phyloP scores from a whole-genome alignment of 2,329 filamentous ascomycete genomes.

The Aspergillus neoniger region DNA sequence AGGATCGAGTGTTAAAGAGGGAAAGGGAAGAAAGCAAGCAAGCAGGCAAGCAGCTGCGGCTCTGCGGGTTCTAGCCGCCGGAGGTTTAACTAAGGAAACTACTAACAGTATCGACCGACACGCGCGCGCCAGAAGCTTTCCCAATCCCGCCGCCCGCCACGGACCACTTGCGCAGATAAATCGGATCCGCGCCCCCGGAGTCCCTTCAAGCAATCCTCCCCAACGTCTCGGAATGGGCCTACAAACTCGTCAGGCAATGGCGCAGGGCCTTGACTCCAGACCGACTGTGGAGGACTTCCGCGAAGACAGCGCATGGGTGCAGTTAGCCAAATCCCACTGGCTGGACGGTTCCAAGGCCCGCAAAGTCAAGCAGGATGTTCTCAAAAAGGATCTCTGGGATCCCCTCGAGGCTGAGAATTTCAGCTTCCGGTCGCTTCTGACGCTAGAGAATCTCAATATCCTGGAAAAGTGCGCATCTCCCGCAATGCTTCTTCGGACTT shows the following conservation, averaged over 20 bases:
- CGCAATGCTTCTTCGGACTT: not conserved
- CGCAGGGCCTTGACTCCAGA: slow-evolving; percentile 50
- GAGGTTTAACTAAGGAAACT: slow-evolving; percentile 11
- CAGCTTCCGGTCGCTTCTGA: slow-evolving; percentile 71
- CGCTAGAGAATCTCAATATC: slow-evolving; percentile 86
- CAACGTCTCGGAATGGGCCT: slow-evolving; percentile 39
- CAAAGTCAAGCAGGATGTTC: slow-evolving; percentile 75
- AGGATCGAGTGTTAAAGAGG: slow-evolving; percentile 10
- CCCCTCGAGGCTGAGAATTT: slow-evolving; percentile 80
- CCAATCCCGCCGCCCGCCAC: slow-evolving; percentile 24
- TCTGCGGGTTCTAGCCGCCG: slow-evolving; percentile 32
- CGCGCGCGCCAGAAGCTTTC: slow-evolving; percentile 35
- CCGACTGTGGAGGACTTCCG: slow-evolving; percentile 47
- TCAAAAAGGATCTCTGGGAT: slow-evolving; percentile 90
- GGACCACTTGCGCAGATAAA: slow-evolving; percentile 34
- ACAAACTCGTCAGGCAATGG: slow-evolving; percentile 57
- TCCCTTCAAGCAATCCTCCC: slow-evolving; percentile 53
- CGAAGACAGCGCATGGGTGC: slow-evolving; percentile 54
- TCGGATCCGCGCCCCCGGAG: slow-evolving; percentile 54
- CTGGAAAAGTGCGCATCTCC: slow-evolving; percentile 68
- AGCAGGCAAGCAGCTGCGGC: slow-evolving; percentile 26
- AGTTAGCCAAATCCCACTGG: slow-evolving; percentile 84
- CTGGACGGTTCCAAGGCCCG: slow-evolving; percentile 69
- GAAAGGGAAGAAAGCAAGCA: slow-evolving; percentile 4
- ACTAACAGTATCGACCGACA: slow-evolving; percentile 17